A percentile compares a stretch with the other conserved stretches of the same genome.
Evolutionary conservation across 371 early-diverging fungal species (phyloP).

Genomic region (Mucor mucedo): DNA sequence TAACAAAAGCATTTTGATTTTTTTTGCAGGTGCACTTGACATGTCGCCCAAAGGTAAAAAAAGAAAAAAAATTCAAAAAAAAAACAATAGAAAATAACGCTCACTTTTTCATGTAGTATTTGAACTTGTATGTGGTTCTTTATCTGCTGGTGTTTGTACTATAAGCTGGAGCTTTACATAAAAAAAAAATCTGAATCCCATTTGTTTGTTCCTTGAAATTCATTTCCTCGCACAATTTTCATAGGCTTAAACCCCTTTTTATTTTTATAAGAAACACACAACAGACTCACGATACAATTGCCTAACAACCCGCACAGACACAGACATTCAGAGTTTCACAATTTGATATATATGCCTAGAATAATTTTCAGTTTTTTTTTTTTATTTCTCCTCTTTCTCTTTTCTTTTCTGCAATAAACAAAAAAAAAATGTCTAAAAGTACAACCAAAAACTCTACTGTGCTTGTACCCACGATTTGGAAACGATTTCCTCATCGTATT

Average conservation of each 20-base stretch:
- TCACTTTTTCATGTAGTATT: constrained; percentile 6
- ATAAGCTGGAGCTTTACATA: constrained; percentile 23
- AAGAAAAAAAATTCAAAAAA: too few species aligned
- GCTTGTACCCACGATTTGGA: constrained; percentile 14
- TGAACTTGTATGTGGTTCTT: constrained; percentile 19
- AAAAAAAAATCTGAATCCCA: background rate
- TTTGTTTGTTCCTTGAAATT: constrained; percentile 24
- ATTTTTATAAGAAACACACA: background rate
- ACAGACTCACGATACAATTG: too few species aligned
- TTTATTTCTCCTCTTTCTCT: constrained; percentile 2
- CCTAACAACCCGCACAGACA: too few species aligned
- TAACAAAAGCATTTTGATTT: too few species aligned
- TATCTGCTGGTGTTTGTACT: constrained; percentile 20
- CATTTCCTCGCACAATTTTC: constrained; percentile 15
- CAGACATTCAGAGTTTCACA: too few species aligned
- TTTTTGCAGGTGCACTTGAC: constrained; percentile 38
- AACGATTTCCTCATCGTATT: constrained; percentile 13
- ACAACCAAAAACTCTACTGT: background rate
- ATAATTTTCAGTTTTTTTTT: background rate
- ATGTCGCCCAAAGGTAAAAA: constrained; percentile 47
- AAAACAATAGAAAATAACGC: background rate
- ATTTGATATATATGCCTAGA: background rate
- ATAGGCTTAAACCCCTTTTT: background rate
- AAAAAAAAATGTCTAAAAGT: constrained; percentile 14
- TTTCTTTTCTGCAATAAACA: background rate